A percentile compares a stretch with the other conserved stretches of the same genome.
Evolutionary conservation across 495 filamentous ascomycete genomes (phyloP).

Genomic region (Talaromyces thailandensis): DNA sequence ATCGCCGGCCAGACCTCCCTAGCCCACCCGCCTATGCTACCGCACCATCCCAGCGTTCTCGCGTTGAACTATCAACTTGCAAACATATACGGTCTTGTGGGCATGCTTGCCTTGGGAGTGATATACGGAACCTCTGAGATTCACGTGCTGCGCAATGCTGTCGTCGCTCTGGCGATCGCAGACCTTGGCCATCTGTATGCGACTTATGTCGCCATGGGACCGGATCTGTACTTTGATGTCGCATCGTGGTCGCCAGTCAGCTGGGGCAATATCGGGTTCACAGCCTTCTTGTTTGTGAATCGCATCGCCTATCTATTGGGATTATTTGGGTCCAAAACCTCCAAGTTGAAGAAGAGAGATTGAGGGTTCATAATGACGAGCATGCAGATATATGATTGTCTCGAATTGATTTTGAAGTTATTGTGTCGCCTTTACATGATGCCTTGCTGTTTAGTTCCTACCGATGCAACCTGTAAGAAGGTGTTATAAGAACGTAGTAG

Average conservation of each 20-base stretch:
- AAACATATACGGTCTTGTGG: constrained; percentile 60
- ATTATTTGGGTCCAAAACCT: constrained; percentile 40
- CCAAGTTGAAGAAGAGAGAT: constrained; percentile 15
- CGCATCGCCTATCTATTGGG: constrained; percentile 49
- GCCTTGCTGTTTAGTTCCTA: no score
- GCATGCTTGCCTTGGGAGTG: constrained; percentile 49
- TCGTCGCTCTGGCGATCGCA: constrained; percentile 54
- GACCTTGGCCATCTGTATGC: constrained; percentile 64
- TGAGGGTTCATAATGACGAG: not conserved
- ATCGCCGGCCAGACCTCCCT: constrained; percentile 47
- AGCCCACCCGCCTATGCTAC: constrained; percentile 15
- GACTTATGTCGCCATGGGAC: constrained; percentile 50
- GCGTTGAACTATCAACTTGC: constrained; percentile 54
- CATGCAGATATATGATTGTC: not conserved
- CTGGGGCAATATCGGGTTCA: constrained; percentile 66
- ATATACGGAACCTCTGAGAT: constrained; percentile 54
- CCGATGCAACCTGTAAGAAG: no score
- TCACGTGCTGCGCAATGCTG: constrained; percentile 57
- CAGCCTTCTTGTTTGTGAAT: constrained; percentile 44
- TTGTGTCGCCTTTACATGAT: not conserved
- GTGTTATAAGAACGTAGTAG: no score
- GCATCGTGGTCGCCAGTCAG: constrained; percentile 57
- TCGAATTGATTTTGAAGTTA: not conserved
- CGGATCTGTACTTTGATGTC: constrained; percentile 41
- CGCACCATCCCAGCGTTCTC: constrained; percentile 31